Conservation (phyloP, 2,329 filamentous ascomycete species). For the Aspergillus tamarii region DNA sequence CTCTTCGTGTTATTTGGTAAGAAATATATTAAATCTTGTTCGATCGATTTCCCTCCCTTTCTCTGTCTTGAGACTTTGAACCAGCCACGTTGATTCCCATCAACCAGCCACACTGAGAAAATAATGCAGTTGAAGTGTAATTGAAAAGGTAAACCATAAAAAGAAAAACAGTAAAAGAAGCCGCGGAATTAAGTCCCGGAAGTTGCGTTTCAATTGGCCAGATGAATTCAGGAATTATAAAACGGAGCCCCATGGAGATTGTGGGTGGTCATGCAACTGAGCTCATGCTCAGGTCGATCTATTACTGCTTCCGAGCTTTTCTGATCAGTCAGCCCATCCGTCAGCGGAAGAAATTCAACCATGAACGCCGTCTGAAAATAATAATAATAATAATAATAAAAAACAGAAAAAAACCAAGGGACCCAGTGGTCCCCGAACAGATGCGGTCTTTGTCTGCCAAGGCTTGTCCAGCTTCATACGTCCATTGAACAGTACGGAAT, state of each 20-base stretch:
- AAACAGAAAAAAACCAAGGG: not conserved
- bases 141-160: too few species aligned
- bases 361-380: not conserved
- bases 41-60: not conserved
- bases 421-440: not conserved
- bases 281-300: not conserved
- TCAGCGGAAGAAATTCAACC: not conserved
- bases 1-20: constrained; percentile 6
- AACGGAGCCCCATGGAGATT: not conserved
- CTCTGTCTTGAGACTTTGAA: not conserved
- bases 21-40: not conserved
- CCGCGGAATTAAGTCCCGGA: constrained; percentile 1
- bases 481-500: too few species aligned
- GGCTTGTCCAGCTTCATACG: not conserved
- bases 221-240: not conserved
- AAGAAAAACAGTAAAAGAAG: not conserved
- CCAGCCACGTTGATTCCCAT: too few species aligned
- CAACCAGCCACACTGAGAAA: too few species aligned
- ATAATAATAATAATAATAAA: too few species aligned
- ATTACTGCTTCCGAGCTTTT: not conserved
- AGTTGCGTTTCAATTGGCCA: not conserved
- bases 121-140: too few species aligned
- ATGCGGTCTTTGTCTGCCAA: not conserved
- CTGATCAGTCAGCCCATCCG: not conserved
- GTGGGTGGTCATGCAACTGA: not conserved